Evolutionary conservation across 116 monocot genomes (phyloP).

Genomic region (Dioscorea cayenensis): DNA sequence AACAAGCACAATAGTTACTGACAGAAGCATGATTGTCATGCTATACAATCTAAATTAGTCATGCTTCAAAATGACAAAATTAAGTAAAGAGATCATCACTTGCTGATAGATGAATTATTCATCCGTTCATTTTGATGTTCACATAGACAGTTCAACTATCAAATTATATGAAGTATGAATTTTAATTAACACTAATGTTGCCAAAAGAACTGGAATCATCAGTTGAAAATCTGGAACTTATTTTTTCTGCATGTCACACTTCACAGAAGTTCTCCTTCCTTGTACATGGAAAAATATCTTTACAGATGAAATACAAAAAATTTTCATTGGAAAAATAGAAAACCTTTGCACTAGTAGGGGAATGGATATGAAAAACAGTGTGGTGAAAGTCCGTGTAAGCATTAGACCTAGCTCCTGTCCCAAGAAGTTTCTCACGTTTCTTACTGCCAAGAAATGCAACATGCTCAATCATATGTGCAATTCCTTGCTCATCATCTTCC

Average conservation of each 20-base stretch:
- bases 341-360: constrained; percentile 84
- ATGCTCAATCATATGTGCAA: constrained; percentile 99
- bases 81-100: background rate
- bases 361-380: constrained; percentile 97
- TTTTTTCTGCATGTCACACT: background rate
- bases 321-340: background rate
- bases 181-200: background rate
- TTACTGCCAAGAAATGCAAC: constrained; percentile 99
- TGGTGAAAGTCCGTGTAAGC: constrained; percentile 99
- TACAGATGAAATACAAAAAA: constrained; percentile 3
- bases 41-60: background rate
- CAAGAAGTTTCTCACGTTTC: constrained; percentile 97
- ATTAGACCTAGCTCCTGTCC: constrained; percentile 97
- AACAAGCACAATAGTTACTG: background rate
- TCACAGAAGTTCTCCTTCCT: background rate
- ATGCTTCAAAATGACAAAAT: background rate
- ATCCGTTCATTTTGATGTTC: background rate
- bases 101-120: background rate
- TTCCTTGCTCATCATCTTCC: constrained; percentile 98
- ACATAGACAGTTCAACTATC: background rate
- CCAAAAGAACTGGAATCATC: background rate
- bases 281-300: background rate
- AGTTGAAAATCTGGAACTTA: background rate
- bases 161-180: background rate
- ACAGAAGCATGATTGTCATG: background rate